Evolutionary conservation across 2,329 filamentous ascomycete species (phyloP).

Genomic region (Trichothecium sympodiale): DNA sequence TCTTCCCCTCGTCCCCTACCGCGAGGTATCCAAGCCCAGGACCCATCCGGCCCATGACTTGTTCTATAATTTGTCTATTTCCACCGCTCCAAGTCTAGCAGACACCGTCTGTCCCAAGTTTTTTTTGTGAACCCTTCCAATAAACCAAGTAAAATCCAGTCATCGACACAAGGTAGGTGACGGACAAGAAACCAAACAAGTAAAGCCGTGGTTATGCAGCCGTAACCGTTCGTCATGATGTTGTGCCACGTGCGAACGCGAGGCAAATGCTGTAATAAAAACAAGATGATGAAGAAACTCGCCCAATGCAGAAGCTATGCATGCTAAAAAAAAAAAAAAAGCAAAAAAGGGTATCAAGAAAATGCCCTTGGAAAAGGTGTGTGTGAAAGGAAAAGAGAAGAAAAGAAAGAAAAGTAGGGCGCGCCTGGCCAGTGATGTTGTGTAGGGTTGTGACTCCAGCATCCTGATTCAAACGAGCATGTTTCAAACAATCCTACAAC

Average conservation of each 20-base stretch:
- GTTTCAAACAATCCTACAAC: constrained; percentile 3
- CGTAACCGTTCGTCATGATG: constrained; percentile 10
- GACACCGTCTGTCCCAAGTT: neutral
- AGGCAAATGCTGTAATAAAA: constrained; percentile 3
- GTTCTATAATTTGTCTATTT: constrained; percentile 1
- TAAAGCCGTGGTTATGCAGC: constrained; percentile 11
- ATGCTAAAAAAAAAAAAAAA: constrained; percentile 3
- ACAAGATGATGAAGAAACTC: constrained; percentile 3
- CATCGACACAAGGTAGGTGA: neutral
- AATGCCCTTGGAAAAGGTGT: neutral
- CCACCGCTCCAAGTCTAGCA: neutral
- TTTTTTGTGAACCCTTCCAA: neutral
- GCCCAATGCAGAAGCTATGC: too few species aligned
- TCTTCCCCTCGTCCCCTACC: neutral
- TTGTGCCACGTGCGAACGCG: constrained; percentile 2
- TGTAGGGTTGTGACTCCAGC: constrained; percentile 4
- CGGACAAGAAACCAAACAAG: neutral
- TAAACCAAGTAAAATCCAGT: neutral
- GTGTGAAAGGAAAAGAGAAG: constrained; percentile 6
- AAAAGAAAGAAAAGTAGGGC: constrained; percentile 8
- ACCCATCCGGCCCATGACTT: too few species aligned
- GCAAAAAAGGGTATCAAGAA: neutral
- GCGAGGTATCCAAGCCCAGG: neutral
- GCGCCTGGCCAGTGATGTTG: too few species aligned
- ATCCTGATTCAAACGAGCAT: constrained; percentile 6